Conservation (phyloP, 176 grass and related monocot species). For the Guadua angustifolia region DNA sequence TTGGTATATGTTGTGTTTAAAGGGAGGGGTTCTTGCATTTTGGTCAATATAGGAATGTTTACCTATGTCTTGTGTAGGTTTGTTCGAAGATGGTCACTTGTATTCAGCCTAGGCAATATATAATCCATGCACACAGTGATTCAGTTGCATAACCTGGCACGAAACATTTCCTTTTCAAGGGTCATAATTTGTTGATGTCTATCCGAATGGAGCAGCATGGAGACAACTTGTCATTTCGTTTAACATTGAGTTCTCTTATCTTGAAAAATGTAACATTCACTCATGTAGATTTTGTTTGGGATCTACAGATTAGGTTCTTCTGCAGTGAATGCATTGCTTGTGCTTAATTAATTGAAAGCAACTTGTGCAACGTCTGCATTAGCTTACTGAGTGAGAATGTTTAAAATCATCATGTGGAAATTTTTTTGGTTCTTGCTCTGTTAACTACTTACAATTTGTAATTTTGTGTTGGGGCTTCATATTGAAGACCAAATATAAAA, state of each 20-base stretch:
- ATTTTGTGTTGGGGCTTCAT: too few relatives aligned
- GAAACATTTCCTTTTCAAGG: background rate
- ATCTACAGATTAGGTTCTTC: background rate
- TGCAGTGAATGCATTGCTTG: background rate
- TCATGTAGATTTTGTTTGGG: background rate
- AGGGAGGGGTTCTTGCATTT: conserved; percentile 1
- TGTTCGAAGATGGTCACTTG: background rate
- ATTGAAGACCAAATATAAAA: background rate
- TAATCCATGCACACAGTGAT: background rate
- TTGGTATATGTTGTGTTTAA: background rate
- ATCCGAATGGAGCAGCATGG: background rate
- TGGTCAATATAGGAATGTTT: background rate
- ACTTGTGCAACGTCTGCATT: background rate
- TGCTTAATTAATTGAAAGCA: background rate
- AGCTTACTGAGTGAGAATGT: background rate
- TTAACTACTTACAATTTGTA: background rate
- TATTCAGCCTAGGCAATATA: background rate
- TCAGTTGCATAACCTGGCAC: background rate
- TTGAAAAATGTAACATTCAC: background rate
- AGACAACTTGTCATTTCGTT: background rate
- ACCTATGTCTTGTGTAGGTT: background rate
- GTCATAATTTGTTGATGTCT: background rate
- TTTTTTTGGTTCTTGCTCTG: background rate
- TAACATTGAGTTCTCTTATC: background rate
- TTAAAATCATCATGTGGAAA: background rate